These are phyloP conservation scores for Pyricularia grisea DNA, from an alignment of 2,329 filamentous ascomycete genomes.

Conservation along the genomic window DNA sequence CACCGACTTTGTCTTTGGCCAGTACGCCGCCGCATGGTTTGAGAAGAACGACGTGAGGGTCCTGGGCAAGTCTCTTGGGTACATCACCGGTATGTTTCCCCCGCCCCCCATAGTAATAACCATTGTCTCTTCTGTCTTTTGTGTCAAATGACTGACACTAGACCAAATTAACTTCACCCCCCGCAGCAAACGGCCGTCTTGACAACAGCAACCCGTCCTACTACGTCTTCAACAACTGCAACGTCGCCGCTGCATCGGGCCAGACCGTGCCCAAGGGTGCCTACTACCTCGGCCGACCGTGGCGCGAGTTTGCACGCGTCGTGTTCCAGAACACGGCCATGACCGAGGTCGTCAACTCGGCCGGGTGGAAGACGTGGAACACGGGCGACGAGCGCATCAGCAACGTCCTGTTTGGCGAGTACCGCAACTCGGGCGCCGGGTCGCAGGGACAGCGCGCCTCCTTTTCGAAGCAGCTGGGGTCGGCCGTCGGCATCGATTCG, in stretches of 20 bases:
- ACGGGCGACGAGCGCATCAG: slow-evolving; percentile 21
- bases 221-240: slow-evolving; percentile 37
- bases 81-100: slow-evolving; percentile 27
- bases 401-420: slow-evolving; percentile 36
- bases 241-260: slow-evolving; percentile 19
- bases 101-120: background rate
- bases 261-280: slow-evolving; percentile 25
- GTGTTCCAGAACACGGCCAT: slow-evolving; percentile 40
- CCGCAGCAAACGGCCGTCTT: slow-evolving; percentile 30
- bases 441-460: slow-evolving; percentile 41
- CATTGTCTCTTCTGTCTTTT: slow-evolving; percentile 2
- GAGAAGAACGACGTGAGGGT: slow-evolving; percentile 30
- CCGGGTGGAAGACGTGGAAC: slow-evolving; percentile 42
- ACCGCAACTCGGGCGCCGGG: slow-evolving; percentile 47
- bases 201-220: slow-evolving; percentile 25
- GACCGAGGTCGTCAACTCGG: slow-evolving; percentile 44
- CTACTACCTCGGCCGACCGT: slow-evolving; percentile 39
- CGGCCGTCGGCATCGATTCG: slow-evolving; percentile 21
- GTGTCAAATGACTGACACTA: background rate
- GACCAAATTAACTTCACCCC: background rate
- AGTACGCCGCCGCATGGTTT: slow-evolving; percentile 32
- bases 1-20: slow-evolving; percentile 24
- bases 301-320: slow-evolving; percentile 35
- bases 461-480: slow-evolving; percentile 24
- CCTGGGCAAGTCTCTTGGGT: slow-evolving; percentile 23